Base-by-base conservation (phyloP, 1,284 basidiomycete species). In the Ceratobasidium sp. region DNA sequence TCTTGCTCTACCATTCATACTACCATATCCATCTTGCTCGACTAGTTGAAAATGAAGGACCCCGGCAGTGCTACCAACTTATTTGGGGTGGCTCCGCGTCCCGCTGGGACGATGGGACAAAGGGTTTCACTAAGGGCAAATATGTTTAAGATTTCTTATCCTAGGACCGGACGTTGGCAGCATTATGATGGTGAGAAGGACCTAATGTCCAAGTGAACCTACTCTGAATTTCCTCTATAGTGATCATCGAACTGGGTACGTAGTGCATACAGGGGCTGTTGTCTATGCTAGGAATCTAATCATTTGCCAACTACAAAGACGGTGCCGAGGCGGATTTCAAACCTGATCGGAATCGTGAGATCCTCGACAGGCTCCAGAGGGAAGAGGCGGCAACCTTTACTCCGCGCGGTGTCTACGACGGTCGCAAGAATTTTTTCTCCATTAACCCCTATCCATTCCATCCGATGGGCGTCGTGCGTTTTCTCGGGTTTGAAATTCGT, bases 391-490 rank as follows among this genome's bases (percentile, higher is more conserved):
- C 63, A 4, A 54, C 13, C 1, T 59, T 67, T 21, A 41, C 46
- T 46, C 55, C 72, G 1, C 44, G 57, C 47, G 72, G 72, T 18
- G 91, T 86, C 0, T 93, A 93, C 74, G 91, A 94, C 74, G 91
- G 92, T 0, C 83, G 91, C 23, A 93, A 93, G 80, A 94, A 93
- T 75, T 79, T 93, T 75, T 93, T 91, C 78, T 82, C 88, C 13
- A 81, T 85, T 2, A 82, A 83, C 52, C 83, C 85, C 71, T 69
- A 52, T 59, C 13, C 38, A 47, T 67, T 73, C 50, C 72, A 66
- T 23, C 49, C 66, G 7, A 32, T 47, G 23, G 55, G 32, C 23
- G 63, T 54, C 41, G 69, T 61, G 50, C 21, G 18, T 32, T 7
- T 2, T 9, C 9, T 46, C 14, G 2, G 30, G 7, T 32, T 47